Evolutionary conservation across 164 flowering plant species (phyloP).

Genomic region (Amborella trichopoda): DNA sequence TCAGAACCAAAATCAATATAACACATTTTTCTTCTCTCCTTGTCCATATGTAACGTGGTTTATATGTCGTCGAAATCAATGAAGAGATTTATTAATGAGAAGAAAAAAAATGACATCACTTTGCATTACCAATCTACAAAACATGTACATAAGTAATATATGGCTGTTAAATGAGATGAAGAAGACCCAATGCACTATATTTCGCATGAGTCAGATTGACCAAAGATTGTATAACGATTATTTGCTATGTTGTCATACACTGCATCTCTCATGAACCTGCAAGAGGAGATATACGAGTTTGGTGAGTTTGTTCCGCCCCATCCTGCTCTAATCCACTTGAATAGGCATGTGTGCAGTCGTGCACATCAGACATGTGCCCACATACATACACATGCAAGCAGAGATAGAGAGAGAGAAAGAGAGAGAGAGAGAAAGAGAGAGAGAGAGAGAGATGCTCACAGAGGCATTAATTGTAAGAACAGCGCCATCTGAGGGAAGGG

Average conservation of each 20-base stretch:
- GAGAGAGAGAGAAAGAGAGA: not conserved
- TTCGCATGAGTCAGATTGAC: conserved; percentile 82
- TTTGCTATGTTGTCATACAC: conserved; percentile 79
- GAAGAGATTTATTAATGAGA: too few relatives aligned
- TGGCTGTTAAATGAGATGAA: too few relatives aligned
- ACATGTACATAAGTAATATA: too few relatives aligned
- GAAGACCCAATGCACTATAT: conserved; percentile 25
- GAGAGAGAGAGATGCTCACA: conserved; percentile 32
- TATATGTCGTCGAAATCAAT: too few relatives aligned
- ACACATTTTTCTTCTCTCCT: too few relatives aligned
- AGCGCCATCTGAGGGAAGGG: conserved; percentile 87
- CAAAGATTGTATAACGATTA: conserved; percentile 73
- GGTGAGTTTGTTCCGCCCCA: not conserved
- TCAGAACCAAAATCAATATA: too few relatives aligned
- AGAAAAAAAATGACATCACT: too few relatives aligned
- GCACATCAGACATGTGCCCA: not conserved
- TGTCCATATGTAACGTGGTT: too few relatives aligned
- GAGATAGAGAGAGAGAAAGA: not conserved
- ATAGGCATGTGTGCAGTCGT: not conserved
- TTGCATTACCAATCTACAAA: too few relatives aligned
- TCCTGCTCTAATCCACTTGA: too few relatives aligned
- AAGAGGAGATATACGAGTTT: conserved; percentile 5
- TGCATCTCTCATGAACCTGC: conserved; percentile 73
- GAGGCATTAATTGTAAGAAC: conserved; percentile 64
- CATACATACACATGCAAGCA: not conserved